Conservation (phyloP, 1,284 basidiomycete species). For the Cystobasidiaceae sp. region DNA sequence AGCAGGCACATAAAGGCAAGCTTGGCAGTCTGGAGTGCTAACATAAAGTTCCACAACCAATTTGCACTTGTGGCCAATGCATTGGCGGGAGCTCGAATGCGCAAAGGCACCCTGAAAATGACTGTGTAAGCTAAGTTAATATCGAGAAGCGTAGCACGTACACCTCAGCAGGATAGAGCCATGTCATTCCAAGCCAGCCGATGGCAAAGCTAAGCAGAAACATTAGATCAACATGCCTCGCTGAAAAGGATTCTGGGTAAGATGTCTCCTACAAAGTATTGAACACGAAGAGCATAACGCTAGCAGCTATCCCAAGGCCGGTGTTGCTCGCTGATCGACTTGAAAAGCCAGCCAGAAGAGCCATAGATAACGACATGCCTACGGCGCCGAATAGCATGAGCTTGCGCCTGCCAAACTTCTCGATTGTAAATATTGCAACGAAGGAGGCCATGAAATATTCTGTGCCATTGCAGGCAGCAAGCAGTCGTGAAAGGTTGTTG, state of each 20-base stretch:
- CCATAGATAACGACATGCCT: slow-evolving; percentile 60
- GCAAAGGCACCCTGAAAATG: slow-evolving; percentile 57
- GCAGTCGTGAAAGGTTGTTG: slow-evolving; percentile 58
- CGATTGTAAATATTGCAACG: slow-evolving; percentile 58
- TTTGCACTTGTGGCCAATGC: slow-evolving; percentile 56
- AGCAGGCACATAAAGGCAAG: too few relatives aligned
- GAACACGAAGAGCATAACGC: slow-evolving; percentile 59
- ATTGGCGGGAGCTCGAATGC: slow-evolving; percentile 62
- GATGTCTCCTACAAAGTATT: slow-evolving; percentile 50
- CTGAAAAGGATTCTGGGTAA: slow-evolving; percentile 45
- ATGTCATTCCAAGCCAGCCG: slow-evolving; percentile 68
- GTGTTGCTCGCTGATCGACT: slow-evolving; percentile 51
- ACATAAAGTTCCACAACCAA: slow-evolving; percentile 61
- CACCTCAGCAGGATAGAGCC: slow-evolving; percentile 64
- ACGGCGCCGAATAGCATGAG: slow-evolving; percentile 65
- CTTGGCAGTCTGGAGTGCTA: too few relatives aligned
- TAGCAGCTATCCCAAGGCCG: slow-evolving; percentile 51
- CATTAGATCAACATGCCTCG: too few relatives aligned
- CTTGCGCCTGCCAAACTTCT: slow-evolving; percentile 59
- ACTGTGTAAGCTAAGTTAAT: too few relatives aligned
- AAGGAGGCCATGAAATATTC: slow-evolving; percentile 63
- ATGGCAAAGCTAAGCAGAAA: too few relatives aligned
- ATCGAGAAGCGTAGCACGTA: too few relatives aligned
- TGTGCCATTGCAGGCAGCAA: slow-evolving; percentile 65
- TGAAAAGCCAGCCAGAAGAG: slow-evolving; percentile 58